phyloP scores from a whole-genome alignment of 2,329 filamentous ascomycete species.

The Fusarium chlamydosporum region DNA sequence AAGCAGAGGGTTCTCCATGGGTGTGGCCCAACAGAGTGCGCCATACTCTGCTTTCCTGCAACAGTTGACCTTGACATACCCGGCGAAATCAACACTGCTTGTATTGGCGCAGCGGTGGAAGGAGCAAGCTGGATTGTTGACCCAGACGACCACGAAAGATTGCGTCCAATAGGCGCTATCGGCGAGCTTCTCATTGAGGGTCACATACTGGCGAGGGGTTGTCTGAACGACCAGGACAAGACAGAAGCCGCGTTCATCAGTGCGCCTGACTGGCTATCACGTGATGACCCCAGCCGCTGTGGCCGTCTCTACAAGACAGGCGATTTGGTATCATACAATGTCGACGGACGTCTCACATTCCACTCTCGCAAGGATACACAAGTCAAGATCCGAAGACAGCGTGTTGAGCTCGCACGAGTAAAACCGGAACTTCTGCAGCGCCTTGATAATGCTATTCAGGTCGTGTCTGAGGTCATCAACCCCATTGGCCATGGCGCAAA shows the following conservation, averaged over 20 bases:
- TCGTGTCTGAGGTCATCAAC: slow-evolving; percentile 11
- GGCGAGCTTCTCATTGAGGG: slow-evolving; percentile 28
- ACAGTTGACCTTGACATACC: neutral
- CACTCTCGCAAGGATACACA: slow-evolving; percentile 69
- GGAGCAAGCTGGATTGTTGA: slow-evolving; percentile 27
- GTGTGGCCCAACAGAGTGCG: slow-evolving; percentile 27
- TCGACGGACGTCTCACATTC: slow-evolving; percentile 54
- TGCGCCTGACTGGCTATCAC: slow-evolving; percentile 5
- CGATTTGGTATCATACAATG: slow-evolving; percentile 59
- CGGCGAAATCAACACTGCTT: slow-evolving; percentile 1
- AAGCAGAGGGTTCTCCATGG: slow-evolving; percentile 13
- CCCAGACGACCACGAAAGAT: slow-evolving; percentile 15
- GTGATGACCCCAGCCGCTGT: neutral
- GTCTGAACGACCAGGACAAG: slow-evolving; percentile 11
- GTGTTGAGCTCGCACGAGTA: slow-evolving; percentile 61
- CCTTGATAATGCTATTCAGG: neutral
- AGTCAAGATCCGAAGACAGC: slow-evolving; percentile 70
- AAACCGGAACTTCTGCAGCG: slow-evolving; percentile 7
- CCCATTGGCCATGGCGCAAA: slow-evolving; percentile 2
- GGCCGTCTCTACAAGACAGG: slow-evolving; percentile 60
- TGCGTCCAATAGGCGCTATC: slow-evolving; percentile 7
- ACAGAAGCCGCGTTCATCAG: slow-evolving; percentile 16
- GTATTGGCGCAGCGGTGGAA: slow-evolving; percentile 17
- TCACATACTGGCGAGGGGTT: slow-evolving; percentile 12
- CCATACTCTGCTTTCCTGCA: slow-evolving; percentile 15